A percentile compares a stretch with the other conserved stretches of the same genome.
These are phyloP conservation scores for Acanthamoeba lugdunensis DNA, from an alignment of 208 protist species.

Conservation along the genomic window DNA sequence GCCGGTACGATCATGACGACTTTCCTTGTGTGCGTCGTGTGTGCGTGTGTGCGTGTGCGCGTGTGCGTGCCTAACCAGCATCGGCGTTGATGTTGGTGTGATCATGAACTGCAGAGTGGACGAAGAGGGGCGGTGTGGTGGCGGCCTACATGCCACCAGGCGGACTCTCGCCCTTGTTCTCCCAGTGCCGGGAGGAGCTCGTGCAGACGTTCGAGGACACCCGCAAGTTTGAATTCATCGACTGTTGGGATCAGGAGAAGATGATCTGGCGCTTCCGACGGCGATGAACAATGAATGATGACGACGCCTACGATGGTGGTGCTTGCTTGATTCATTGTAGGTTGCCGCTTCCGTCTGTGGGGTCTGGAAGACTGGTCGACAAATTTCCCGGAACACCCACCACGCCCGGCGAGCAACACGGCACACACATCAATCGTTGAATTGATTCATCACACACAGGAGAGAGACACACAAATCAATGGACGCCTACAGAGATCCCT, in stretches of 20 bases:
- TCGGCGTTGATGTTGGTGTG: too few species aligned
- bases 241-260: neutral
- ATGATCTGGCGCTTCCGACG: constrained; percentile 14
- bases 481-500: constrained; percentile 73
- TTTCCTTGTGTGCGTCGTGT: too few species aligned
- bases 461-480: constrained; percentile 42
- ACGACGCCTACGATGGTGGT: neutral
- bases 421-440: too few species aligned
- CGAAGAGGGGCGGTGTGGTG: neutral
- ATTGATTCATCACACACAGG: neutral
- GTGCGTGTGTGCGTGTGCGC: too few species aligned
- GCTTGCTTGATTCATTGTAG: too few species aligned
- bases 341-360: too few species aligned
- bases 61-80: too few species aligned
- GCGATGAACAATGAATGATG: neutral
- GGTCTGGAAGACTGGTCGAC: neutral
- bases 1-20: neutral
- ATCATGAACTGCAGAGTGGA: neutral
- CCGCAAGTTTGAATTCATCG: constrained; percentile 31
- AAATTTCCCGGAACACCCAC: neutral
- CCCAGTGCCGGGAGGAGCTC: constrained; percentile 7
- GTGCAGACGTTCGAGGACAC: constrained; percentile 47
- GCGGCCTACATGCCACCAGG: constrained; percentile 24
- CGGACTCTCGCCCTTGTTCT: constrained; percentile 27
- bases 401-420: neutral